These are phyloP conservation scores for Nannochloris sp. DNA, from an alignment of 139 green algal species.

Conservation along the genomic window DNA sequence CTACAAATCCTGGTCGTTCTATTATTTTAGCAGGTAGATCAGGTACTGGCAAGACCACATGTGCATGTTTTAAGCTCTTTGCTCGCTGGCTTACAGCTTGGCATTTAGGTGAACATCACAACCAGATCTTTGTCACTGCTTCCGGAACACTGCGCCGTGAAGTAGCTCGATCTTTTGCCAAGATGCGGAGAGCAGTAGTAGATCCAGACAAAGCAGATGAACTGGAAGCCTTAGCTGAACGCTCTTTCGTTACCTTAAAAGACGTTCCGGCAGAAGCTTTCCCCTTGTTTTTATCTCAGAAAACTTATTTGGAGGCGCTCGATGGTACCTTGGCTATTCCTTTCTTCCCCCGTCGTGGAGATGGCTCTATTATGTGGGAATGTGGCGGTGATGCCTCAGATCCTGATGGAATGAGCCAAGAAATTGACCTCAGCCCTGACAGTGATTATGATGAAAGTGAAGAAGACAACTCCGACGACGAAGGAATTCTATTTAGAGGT, in stretches of 20 bases:
- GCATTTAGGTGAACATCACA: neutral
- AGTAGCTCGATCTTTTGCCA: slow-evolving; percentile 52
- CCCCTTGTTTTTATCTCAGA: slow-evolving; percentile 62
- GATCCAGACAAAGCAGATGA: slow-evolving; percentile 8
- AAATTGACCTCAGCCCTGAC: slow-evolving; percentile 34
- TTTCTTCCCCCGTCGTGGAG: slow-evolving; percentile 51
- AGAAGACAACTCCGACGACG: slow-evolving; percentile 39
- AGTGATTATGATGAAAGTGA: slow-evolving; percentile 7
- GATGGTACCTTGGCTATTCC: slow-evolving; percentile 43
- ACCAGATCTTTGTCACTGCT: slow-evolving; percentile 63
- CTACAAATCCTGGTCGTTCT: slow-evolving; percentile 26
- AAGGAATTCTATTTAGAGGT: slow-evolving; percentile 15
- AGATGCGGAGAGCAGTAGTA: slow-evolving; percentile 47
- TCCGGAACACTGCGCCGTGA: slow-evolving; percentile 50
- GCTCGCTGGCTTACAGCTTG: slow-evolving; percentile 33
- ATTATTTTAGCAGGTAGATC: slow-evolving; percentile 66
- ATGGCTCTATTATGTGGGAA: slow-evolving; percentile 29
- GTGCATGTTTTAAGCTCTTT: slow-evolving; percentile 59
- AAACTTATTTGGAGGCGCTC: slow-evolving; percentile 52
- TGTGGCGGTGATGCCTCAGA: slow-evolving; percentile 26
- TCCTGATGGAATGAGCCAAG: slow-evolving; percentile 32
- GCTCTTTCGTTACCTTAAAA: slow-evolving; percentile 34
- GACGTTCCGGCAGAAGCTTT: slow-evolving; percentile 56
- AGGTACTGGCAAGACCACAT: slow-evolving; percentile 73
- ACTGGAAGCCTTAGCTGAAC: slow-evolving; percentile 9